Base-by-base conservation (phyloP, 805 yeast genomes). In the Myxozyma neotropica region DNA sequence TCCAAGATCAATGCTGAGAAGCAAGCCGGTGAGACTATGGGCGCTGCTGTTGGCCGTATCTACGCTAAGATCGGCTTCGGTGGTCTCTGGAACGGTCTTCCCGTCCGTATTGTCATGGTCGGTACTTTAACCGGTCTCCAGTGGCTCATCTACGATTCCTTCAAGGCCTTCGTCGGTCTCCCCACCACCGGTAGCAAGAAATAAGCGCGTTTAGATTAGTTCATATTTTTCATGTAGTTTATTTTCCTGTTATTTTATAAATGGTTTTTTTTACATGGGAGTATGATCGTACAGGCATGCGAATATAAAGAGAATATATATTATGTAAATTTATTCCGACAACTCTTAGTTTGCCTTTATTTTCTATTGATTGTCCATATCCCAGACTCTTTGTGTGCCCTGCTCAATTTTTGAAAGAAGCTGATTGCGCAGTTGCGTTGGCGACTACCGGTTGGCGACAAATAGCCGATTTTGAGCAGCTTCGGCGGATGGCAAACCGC, bases 61-160 rank as follows among this genome's bases (percentile, higher is more conserved):
- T 93, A 92, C 74, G 73, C 77, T 57, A 81, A 83, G 70, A 92
- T 93, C 70, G 98, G 98, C 1, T 93, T 93, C 72, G 76, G 71
- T 19, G 99, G 98, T 17, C 80, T 94, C 58, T 93, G 98, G 98
- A 89, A 89, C 72, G 98, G 99, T 45, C 82, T 93, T 62, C 88
- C 91, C 17, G 94, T 91, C 60, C 88, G 98, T 82, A 92, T 93
- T 69, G 82, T 91, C 62, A 93, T 94, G 99, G 84, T 94, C 74
- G 98, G 98, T 79, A 93, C 98, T 7, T 81, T 93, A 74, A 94
- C 98, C 27, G 97, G 97, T 64, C 83, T 88, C 81, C 99, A 93
- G 79, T 93, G 98, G 98, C 82, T 93, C 72, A 82, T 94, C 63
- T 93, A 93, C 78, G 99, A 94, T 75, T 88, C 96, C 7, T 93